Evolutionary conservation across 2,329 filamentous ascomycete genomes (phyloP).

Genomic region (Xylogone sp.): DNA sequence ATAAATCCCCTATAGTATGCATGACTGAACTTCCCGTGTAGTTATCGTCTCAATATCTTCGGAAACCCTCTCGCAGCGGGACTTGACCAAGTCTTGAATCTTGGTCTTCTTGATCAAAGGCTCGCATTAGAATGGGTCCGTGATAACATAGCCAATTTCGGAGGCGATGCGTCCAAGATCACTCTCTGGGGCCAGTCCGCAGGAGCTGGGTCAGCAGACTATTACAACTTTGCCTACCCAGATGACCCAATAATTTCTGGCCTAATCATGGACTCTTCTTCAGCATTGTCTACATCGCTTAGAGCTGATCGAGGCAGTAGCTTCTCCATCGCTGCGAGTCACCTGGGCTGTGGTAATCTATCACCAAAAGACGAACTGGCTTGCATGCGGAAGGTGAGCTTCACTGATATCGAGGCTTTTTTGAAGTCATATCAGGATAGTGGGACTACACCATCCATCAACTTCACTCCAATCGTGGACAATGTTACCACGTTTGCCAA

Average conservation of each 20-base stretch:
- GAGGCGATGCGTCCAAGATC: constrained; percentile 43
- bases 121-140: constrained; percentile 55
- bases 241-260: constrained; percentile 45
- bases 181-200: constrained; percentile 48
- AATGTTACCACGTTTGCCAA: neutral
- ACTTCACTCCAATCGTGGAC: neutral
- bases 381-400: constrained; percentile 3
- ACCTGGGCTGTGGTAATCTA: constrained; percentile 1
- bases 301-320: constrained; percentile 7
- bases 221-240: constrained; percentile 44
- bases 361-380: constrained; percentile 1
- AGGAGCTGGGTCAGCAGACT: constrained; percentile 36
- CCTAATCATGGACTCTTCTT: constrained; percentile 44
- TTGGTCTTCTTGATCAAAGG: constrained; percentile 56
- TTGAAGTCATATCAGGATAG: neutral
- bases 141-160: constrained; percentile 53
- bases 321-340: constrained; percentile 4
- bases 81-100: constrained; percentile 22
- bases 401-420: constrained; percentile 2
- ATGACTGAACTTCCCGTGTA: too few species aligned
- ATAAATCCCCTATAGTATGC: neutral
- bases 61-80: constrained; percentile 27
- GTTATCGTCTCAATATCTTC: constrained; percentile 41
- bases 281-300: constrained; percentile 26
- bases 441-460: neutral